Evolutionary conservation across 768 basidiomycete genomes (phyloP), one percentile per base, ranked within the genome.

Genomic region (Psilocybe tampanensis): DNA sequence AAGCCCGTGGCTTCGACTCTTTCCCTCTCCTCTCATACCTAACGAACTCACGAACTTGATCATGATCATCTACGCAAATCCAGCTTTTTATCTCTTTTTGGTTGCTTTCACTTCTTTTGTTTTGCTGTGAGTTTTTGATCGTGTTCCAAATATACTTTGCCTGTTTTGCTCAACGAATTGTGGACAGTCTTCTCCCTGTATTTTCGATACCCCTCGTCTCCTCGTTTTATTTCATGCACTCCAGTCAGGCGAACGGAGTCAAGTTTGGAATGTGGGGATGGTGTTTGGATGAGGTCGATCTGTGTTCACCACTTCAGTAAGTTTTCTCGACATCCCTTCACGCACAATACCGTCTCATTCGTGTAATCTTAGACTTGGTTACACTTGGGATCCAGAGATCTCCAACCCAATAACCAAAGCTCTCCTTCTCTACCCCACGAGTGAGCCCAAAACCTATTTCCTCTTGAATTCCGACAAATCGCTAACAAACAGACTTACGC

Each of bases 181-280:
- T 18, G 12, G 34, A 36, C 36, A 74, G 72, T 51, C 52, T 67
- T n/a, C 64, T 75, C 19, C 68, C 69, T 8, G 72, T 70, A 4
- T 72, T 75, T 56, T 77, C 75, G 8, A 59, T 68, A 22, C 75
- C 76, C 12, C 58, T 74, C 32, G 51, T 68, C 8, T 63, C 60
- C 2, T 65, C 65, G 17, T 64, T 77, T 18, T 75, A 74, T 52
- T 77, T 77, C 61, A 58, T 79, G 26, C 69, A 69, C 39, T 64
- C 73, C 36, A 72, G 72, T 8, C 70, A 77, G 58, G 74, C 72
- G 2, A 68, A 68, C 42, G 77, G 77, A 9, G 74, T 77, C n/a
- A 61, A 67, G 24, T 77, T 77, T 57, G 77, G 77, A 1, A 62
- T 72, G 50, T 78, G 76, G 75, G 77, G 75, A 34, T 77, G 76